Evolutionary conservation across 2,329 filamentous ascomycete species (phyloP), one percentile per base, ranked within the genome.

Genomic region (Exophiala bonariae): DNA sequence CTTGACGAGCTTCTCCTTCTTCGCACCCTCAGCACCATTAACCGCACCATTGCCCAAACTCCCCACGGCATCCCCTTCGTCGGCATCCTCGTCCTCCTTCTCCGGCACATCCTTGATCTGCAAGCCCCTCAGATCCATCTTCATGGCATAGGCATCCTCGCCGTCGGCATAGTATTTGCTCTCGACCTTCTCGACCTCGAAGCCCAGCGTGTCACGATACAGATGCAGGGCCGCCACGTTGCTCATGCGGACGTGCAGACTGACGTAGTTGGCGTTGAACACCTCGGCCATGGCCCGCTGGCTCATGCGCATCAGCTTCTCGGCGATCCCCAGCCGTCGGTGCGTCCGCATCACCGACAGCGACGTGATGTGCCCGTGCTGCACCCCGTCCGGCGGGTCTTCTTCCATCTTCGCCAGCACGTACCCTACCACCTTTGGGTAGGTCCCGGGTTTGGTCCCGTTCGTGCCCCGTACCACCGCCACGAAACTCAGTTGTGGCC

Each of bases 401-500:
- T 99, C 93, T 71, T 99, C 93, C 91, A 99, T 99, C 79, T 99
- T 99, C 41, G 93, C 93, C 19, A 99, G 83, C n/a, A 99, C 93
- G 67, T 99, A 99, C 61, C 93, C 93, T 18, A 99, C 93, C 52
- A 99, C 95, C 72, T 96, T 95, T 58, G 93, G 93, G 62, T 95
- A 93, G 68, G 95, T 87, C 70, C 92, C 87, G 37, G 85, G 84
- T 1, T 84, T 81, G 67, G 86, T 85, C 23, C 23, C 23, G 28
- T 87, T 80, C 4, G 49, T 41, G 16, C 86, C 87, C 48, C 91
- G 85, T 69, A 97, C 92, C 61, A 99, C 90, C 60, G 93, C 93
- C 47, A 99, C 92, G 71, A 91, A 97, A 71, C 86, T 92, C 57
- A 99, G 83, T 73, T 97, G 92, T 36, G 93, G 93, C 93, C 93